Evolutionary conservation across 78 protist species (phyloP).

Genomic region (Dictyostelium capitatum): DNA sequence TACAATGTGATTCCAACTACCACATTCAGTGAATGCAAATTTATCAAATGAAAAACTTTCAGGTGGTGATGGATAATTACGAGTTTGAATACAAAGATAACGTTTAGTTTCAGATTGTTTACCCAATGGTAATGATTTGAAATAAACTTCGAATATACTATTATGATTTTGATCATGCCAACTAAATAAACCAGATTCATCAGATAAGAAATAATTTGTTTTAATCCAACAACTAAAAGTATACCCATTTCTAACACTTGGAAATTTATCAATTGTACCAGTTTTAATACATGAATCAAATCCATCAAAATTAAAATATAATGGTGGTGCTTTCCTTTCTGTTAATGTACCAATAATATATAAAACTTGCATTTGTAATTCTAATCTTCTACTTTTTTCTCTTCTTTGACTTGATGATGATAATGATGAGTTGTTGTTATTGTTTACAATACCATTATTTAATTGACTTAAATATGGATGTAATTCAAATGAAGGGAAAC

Average conservation of each 20-base stretch:
- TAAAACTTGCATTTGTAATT: constrained; percentile 76
- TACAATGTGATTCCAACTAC: constrained; percentile 67
- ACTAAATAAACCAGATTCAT: constrained; percentile 68
- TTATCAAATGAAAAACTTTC: constrained; percentile 67
- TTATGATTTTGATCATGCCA: constrained; percentile 59
- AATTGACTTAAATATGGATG: constrained; percentile 42
- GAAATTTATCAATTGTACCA: constrained; percentile 68
- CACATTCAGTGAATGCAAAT: constrained; percentile 71
- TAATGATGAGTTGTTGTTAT: background rate
- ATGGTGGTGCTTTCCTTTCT: constrained; percentile 76
- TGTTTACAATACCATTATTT: background rate
- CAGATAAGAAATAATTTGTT: constrained; percentile 54
- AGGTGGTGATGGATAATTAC: constrained; percentile 81
- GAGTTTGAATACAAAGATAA: constrained; percentile 61
- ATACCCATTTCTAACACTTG: constrained; percentile 49
- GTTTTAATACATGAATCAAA: constrained; percentile 45
- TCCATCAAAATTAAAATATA: constrained; percentile 74
- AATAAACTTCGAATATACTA: constrained; percentile 66
- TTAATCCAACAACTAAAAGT: constrained; percentile 73
- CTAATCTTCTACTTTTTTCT: constrained; percentile 58
- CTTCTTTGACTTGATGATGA: background rate
- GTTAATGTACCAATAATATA: constrained; percentile 75
- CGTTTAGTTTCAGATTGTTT: constrained; percentile 43
- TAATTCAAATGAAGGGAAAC: constrained; percentile 75
- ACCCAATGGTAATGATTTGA: constrained; percentile 67